These are phyloP conservation scores for Cylindricascospora bacillispora DNA, from an alignment of 1,139 yeast genomes.

Conservation along the genomic window DNA sequence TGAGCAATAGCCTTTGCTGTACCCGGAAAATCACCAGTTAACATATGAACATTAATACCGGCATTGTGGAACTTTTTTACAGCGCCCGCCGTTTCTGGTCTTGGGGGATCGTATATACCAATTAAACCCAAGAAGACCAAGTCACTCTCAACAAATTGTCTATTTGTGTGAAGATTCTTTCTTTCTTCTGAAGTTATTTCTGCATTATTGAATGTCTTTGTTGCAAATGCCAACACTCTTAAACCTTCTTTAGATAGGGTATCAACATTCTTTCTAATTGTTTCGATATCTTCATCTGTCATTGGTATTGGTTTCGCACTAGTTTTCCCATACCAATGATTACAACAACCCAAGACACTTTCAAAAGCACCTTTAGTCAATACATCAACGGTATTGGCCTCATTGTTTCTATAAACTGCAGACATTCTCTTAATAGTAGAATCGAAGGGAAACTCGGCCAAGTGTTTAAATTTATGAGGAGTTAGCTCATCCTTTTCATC, in stretches of 20 bases:
- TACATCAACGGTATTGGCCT: constrained; percentile 45
- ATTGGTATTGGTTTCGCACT: constrained; percentile 27
- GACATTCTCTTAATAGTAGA: constrained; percentile 88
- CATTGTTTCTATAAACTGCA: constrained; percentile 38
- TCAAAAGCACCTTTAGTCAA: constrained; percentile 89
- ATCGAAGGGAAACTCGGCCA: constrained; percentile 78
- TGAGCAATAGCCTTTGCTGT: constrained; percentile 86
- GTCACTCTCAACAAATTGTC: constrained; percentile 50
- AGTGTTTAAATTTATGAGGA: constrained; percentile 11
- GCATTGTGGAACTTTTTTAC: constrained; percentile 70
- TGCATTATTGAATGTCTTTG: constrained; percentile 27
- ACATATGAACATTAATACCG: constrained; percentile 94
- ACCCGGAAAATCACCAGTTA: constrained; percentile 94
- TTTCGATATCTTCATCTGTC: constrained; percentile 36
- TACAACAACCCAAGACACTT: constrained; percentile 50
- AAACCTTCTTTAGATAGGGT: constrained; percentile 72
- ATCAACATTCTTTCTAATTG: constrained; percentile 45
- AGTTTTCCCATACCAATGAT: constrained; percentile 43
- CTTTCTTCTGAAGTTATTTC: constrained; percentile 28
- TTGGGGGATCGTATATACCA: constrained; percentile 97
- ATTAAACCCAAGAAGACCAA: constrained; percentile 71
- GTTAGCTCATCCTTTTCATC: constrained; percentile 2
- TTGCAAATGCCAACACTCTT: constrained; percentile 75
- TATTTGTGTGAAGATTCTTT: constrained; percentile 10
- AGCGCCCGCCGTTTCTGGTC: constrained; percentile 69